Conservation (phyloP, 2,329 filamentous ascomycete genomes). For the Coniochaeta sp. region DNA sequence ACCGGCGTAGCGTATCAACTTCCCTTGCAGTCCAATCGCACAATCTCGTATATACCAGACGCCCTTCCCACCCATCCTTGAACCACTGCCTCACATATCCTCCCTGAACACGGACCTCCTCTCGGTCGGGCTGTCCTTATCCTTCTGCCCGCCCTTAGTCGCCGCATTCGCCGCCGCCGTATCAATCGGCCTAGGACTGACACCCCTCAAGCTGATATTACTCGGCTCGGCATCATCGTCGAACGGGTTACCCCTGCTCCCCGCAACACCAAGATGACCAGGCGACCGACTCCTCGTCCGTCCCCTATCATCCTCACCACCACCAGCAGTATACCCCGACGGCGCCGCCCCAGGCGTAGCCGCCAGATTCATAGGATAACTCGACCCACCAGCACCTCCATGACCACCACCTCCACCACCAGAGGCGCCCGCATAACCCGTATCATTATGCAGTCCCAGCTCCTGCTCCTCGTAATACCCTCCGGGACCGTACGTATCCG, state of each 20-base stretch:
- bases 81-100: conserved; percentile 45
- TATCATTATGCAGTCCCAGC: conserved; percentile 41
- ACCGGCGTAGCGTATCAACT: not conserved
- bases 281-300: conserved; percentile 35
- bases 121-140: conserved; percentile 52
- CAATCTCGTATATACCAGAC: not conserved
- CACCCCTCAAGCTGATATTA: conserved; percentile 56
- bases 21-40: conserved; percentile 15
- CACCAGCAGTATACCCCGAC: conserved; percentile 16
- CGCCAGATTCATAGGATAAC: conserved; percentile 44
- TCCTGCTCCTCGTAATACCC: conserved; percentile 74
- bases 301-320: conserved; percentile 26
- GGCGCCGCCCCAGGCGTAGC: conserved; percentile 18
- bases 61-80: not conserved
- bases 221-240: conserved; percentile 58
- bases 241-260: conserved; percentile 53
- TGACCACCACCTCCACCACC: conserved; percentile 22
- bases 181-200: conserved; percentile 70
- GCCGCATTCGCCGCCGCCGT: conserved; percentile 27
- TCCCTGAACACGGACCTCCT: conserved; percentile 65
- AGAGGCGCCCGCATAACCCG: conserved; percentile 28
- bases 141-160: conserved; percentile 15
- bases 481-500: conserved; percentile 52
- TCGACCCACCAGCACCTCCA: too few species aligned
- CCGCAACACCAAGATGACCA: conserved; percentile 30